A percentile compares a stretch with the other conserved stretches of the same genome.
phyloP scores from a whole-genome alignment of 441 rosid genomes.

The Iberis amara region DNA sequence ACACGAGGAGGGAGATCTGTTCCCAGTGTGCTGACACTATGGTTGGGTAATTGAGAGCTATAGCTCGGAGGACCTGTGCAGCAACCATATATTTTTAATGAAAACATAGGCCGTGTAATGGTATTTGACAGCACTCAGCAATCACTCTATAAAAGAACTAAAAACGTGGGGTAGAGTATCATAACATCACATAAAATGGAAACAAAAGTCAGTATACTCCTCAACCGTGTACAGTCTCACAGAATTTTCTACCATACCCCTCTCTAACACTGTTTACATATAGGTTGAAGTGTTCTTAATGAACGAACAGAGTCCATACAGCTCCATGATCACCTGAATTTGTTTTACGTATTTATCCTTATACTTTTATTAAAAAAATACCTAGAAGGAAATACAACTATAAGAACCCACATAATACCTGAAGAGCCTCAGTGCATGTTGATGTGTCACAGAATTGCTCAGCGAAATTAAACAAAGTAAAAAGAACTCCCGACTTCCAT shows the following conservation, averaged over 20 bases:
- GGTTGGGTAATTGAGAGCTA: slow-evolving; percentile 73
- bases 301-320: neutral
- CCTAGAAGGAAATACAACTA: slow-evolving; percentile 14
- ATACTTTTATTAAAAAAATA: slow-evolving; percentile 7
- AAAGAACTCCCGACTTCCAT: slow-evolving; percentile 52
- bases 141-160: slow-evolving; percentile 9
- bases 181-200: neutral
- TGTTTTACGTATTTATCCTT: slow-evolving; percentile 10
- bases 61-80: slow-evolving; percentile 74
- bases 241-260: neutral
- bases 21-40: slow-evolving; percentile 60
- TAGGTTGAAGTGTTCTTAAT: neutral
- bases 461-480: slow-evolving; percentile 48
- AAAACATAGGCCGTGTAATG: slow-evolving; percentile 16
- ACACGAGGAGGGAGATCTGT: slow-evolving; percentile 45
- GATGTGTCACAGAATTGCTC: slow-evolving; percentile 44
- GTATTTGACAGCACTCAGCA: slow-evolving; percentile 7
- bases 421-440: slow-evolving; percentile 80
- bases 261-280: slow-evolving; percentile 14
- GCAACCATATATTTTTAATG: slow-evolving; percentile 22
- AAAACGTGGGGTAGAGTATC: neutral
- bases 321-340: neutral
- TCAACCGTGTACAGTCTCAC: slow-evolving; percentile 6
- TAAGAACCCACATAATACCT: slow-evolving; percentile 43
- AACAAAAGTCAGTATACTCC: slow-evolving; percentile 15